Conservation (phyloP, 108 stramenopile genomes). For the Hondaea fermentalgiana region DNA sequence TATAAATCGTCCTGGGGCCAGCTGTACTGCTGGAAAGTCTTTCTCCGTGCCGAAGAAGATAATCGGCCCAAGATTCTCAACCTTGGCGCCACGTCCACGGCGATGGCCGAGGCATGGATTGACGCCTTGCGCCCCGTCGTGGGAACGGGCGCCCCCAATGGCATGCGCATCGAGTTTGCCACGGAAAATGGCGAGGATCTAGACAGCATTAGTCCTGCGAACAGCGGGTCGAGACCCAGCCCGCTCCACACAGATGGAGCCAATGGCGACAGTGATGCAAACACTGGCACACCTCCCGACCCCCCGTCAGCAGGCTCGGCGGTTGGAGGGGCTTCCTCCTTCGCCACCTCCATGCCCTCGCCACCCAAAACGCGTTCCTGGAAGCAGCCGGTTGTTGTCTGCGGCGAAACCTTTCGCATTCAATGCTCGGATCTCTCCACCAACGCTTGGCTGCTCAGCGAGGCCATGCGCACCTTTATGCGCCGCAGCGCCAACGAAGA, state of each 20-base stretch:
- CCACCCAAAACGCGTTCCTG: neutral
- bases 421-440: neutral
- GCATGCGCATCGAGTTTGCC: too few relatives aligned
- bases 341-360: neutral
- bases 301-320: neutral
- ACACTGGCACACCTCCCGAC: neutral
- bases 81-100: neutral
- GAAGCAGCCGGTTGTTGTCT: neutral
- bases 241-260: neutral
- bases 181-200: too few relatives aligned
- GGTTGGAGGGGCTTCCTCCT: neutral
- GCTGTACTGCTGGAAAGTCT: neutral
- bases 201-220: neutral
- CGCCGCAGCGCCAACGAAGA: neutral
- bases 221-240: neutral
- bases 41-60: neutral
- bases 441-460: constrained; percentile 7
- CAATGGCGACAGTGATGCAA: neutral
- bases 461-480: neutral
- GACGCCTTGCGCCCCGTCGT: neutral
- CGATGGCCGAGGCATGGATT: neutral
- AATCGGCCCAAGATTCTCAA: neutral
- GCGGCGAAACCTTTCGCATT: neutral
- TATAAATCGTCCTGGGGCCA: neutral
- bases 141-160: neutral